Conservation (phyloP, 371 early-diverging fungal genomes). For the Chytridiales sp. region DNA sequence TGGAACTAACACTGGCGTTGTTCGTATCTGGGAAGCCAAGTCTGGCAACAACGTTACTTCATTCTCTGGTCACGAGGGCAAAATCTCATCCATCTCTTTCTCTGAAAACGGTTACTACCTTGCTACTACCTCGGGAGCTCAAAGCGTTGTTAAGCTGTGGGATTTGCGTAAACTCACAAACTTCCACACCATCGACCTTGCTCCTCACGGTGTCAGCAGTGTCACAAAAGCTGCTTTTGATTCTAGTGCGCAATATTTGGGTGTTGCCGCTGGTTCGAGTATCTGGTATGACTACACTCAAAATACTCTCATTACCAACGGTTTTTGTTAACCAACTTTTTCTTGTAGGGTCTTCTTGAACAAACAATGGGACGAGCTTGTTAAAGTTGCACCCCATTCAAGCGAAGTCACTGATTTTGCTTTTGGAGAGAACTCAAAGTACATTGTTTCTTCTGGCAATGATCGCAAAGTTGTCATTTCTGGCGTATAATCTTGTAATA, state of each 20-base stretch:
- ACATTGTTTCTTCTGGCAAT: conserved; percentile 29
- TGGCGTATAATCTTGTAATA: conserved; percentile 29
- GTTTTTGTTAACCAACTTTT: too few relatives aligned
- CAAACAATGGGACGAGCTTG: conserved; percentile 74
- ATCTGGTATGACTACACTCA: conserved; percentile 13
- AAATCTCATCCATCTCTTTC: conserved; percentile 71
- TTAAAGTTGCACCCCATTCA: conserved; percentile 53
- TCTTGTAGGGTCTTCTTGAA: conserved; percentile 60
- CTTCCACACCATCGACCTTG: conserved; percentile 67
- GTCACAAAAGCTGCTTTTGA: conserved; percentile 67
- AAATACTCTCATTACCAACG: too few relatives aligned
- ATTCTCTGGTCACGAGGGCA: conserved; percentile 72
- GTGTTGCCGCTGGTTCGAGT: conserved; percentile 58
- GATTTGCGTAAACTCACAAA: conserved; percentile 84
- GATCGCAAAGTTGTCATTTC: conserved; percentile 40
- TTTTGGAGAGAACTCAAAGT: conserved; percentile 42
- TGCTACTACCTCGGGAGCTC: conserved; percentile 67
- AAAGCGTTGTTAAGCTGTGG: conserved; percentile 79
- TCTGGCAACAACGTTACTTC: conserved; percentile 67
- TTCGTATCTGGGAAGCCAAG: conserved; percentile 86
- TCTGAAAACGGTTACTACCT: conserved; percentile 91
- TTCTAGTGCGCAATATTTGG: conserved; percentile 79
- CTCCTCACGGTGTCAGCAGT: conserved; percentile 42
- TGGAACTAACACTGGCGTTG: conserved; percentile 71
- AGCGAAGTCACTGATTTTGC: conserved; percentile 64